Evolutionary conservation across 1,139 yeast species (phyloP), one percentile per base, ranked within the genome.

Genomic region (Scheffersomyces segobiensis): DNA sequence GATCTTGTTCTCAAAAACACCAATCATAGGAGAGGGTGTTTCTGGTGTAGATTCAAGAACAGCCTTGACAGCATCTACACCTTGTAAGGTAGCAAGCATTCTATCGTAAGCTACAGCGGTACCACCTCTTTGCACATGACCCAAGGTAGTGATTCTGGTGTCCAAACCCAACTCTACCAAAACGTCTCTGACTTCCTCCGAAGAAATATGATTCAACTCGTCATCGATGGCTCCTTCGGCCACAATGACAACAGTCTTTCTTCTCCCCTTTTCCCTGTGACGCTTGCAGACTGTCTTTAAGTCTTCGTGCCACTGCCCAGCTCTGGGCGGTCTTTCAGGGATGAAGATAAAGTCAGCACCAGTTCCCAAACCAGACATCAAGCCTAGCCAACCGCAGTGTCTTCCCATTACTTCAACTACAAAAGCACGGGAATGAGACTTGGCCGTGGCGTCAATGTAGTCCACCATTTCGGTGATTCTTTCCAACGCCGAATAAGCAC

Each of bases 321-420:
- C 85, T 82, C 52, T 80, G 76, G 60, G 84, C 7, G 96, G 93
- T 72, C 88, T 85, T 75, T 89, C 96, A 12, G 96, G 96, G 58
- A 89, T 89, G 69, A 89, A 86, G 58, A 89, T 88, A 69, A 85
- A 89, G 71, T 89, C 96, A 1, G 96, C 95, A 69, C 90, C 87
- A 18, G 95, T 88, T 24, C 93, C 87, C 59, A 89, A 84, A 66
- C 95, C 95, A 2, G 95, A 89, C 91, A 89, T 89, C 63, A 89
- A 76, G 1, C 91, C 95, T 63, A 89, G 81, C 96, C 96, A 89
- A 64, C 96, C 96, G 79, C 96, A 89, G 68, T 89, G 95, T 73
- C 96, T 83, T 61, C 96, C 96, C 96, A 89, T 89, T n/a, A 89
- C 96, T 73, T 89, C 96, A 52, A 89, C 87, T 50, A 89, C 93